Conservation (phyloP, 345 rosid species). For the Eucalyptus virginea region DNA sequence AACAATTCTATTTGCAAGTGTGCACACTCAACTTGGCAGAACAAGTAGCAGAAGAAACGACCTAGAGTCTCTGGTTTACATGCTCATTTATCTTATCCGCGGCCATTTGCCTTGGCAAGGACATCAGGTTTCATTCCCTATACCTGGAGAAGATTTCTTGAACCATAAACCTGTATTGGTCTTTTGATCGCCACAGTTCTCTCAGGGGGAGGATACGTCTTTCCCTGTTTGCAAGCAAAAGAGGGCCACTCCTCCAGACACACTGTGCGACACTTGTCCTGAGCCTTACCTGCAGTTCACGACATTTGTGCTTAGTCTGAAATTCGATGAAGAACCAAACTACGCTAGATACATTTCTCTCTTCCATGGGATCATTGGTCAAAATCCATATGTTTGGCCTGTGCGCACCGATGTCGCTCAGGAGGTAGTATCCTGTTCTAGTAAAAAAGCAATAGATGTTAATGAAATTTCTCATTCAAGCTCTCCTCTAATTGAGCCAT, state of each 20-base stretch:
- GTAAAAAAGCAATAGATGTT: neutral
- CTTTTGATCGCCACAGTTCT: neutral
- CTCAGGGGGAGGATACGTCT: neutral
- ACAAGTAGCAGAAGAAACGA: neutral
- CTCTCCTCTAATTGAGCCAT: neutral
- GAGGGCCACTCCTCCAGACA: neutral
- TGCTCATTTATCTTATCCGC: neutral
- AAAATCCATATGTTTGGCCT: neutral
- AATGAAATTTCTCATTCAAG: neutral
- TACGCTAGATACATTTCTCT: neutral
- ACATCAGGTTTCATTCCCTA: neutral
- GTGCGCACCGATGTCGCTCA: neutral
- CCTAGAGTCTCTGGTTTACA: conserved; percentile 1
- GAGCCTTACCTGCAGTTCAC: neutral
- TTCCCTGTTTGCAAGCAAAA: neutral
- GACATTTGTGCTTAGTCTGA: neutral
- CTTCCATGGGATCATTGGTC: neutral
- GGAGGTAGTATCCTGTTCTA: neutral
- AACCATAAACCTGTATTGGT: neutral
- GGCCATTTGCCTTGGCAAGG: conserved; percentile 1
- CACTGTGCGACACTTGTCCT: neutral
- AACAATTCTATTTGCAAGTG: neutral
- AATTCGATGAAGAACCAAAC: neutral
- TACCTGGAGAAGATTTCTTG: neutral
- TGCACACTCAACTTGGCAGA: neutral